phyloP scores from a whole-genome alignment of 495 filamentous ascomycete species.

The Penicillium egyptiacum region DNA sequence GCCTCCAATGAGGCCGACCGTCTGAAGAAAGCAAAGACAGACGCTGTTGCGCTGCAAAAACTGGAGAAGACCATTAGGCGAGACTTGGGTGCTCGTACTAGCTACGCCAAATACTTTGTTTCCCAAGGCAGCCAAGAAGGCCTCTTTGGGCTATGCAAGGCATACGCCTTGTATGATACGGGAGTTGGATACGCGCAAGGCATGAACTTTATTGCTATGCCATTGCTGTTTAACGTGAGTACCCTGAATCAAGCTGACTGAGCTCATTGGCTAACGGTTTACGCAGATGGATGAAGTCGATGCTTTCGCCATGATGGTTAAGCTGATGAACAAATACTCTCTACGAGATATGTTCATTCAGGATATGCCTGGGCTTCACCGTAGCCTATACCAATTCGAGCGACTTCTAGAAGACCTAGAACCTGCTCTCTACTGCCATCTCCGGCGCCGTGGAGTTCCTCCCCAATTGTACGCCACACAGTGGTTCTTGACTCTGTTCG shows the following conservation, averaged over 20 bases:
- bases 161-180: constrained; percentile 94
- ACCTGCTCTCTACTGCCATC: constrained; percentile 91
- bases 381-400: constrained; percentile 92
- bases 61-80: constrained; percentile 89
- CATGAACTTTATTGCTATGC: constrained; percentile 98
- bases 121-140: constrained; percentile 90
- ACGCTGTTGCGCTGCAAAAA: constrained; percentile 66
- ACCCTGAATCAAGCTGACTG: neutral
- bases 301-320: constrained; percentile 89
- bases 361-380: constrained; percentile 95
- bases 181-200: constrained; percentile 95
- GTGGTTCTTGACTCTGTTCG: constrained; percentile 99
- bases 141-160: constrained; percentile 93
- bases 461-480: constrained; percentile 96
- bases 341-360: constrained; percentile 90
- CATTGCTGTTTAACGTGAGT: constrained; percentile 90
- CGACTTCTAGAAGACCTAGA: constrained; percentile 91
- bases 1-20: constrained; percentile 62
- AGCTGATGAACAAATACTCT: constrained; percentile 94
- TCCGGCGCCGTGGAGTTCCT: constrained; percentile 80
- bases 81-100: constrained; percentile 89
- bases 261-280: constrained; percentile 7
- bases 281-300: constrained; percentile 92
- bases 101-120: constrained; percentile 90
- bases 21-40: constrained; percentile 74